Base-by-base conservation (phyloP, 148 eudicot species). In the Persicaria maculosa region DNA sequence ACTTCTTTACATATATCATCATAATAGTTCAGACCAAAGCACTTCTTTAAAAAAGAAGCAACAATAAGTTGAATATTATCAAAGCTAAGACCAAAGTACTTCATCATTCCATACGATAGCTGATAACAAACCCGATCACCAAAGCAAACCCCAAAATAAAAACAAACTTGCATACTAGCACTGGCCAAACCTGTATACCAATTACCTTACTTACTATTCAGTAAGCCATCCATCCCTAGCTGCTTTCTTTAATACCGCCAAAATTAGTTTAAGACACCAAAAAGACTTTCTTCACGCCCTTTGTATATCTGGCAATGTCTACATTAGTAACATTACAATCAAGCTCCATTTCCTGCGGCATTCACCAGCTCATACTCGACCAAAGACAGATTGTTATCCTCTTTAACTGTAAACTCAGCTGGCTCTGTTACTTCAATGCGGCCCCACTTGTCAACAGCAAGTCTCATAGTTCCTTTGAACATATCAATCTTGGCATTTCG, bases 391-490 rank as follows among this genome's bases (percentile, higher is more conserved):
- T 80, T 77, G 77, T 80, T 77, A 73, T 80, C 83, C 74, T 80
- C 83, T 59, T 77, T 77, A 50, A 80, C 82, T 9, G 36, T 65
- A 31, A 80, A 80, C 15, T 77, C 10, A 52, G 76, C 82, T 45
- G 83, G 77, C 74, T 73, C 83, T 7, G 83, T 74, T 45, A 69
- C 77, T 76, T 80, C 83, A 44, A 80, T 59, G 47, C 77, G 80
- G 12, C 83, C 83, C 83, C 83, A 80, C 57, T 80, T 80, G 74
- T 80, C 82, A 53, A 80, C 82, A 5, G 79, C 82, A 7, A 80
- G 82, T 59, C 83, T 80, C 80, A 80, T 80, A 48, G 80, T 73
- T 74, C 77, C 80, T 70, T 80, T 80, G 68, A 80, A 80, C 83
- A 80, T 80, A 74, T 80, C 83, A 77, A 80, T 80, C 77, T 80